Evolutionary conservation across 257 asterid genomes (phyloP), one percentile per base, ranked within the genome.

Genomic region (Thymus quinquecostatus): DNA sequence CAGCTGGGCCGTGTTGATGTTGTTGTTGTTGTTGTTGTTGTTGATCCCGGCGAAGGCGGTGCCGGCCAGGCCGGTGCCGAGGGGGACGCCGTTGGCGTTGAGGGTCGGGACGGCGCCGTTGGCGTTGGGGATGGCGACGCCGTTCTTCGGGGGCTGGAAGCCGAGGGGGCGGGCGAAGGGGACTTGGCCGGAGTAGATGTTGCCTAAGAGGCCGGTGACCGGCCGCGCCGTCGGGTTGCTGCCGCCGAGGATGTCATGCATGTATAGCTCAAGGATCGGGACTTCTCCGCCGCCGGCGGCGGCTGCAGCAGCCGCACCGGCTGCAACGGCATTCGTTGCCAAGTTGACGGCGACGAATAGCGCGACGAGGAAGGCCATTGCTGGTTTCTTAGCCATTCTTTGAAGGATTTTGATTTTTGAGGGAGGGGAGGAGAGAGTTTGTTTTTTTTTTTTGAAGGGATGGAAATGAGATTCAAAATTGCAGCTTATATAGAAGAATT

Each of bases 81-180:
- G 75, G 0, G 97, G 95, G 67, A 93, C 34, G 53, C 97, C 97
- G 10, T 86, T 87, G 68, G 77, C 62, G 60, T 87, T 91, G 1
- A 87, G 44, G 6, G 96, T 85, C 12, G 96, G 98, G 8, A 87
- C 81, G 2, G 96, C 98, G 1, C 97, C 96, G 45, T 89, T 89
- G 73, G 98, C 84, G 45, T 90, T 92, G 58, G 98, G 98, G 47
- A 93, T 86, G 75, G 84, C 87, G 1, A 93, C 89, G 0, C 89
- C 97, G 40, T 78, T 84, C 40, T 78, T 5, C 0, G 96, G 96
- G 6, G 95, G 90, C 4, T 75, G 67, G 71, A 87, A 86, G 3
- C 98, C 97, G 14, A 86, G 94, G n/a, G 96, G 96, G 47, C 75
- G 85, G 10, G 98, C 98, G 27, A 93, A 93, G 69, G 98, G 98